Evolutionary conservation across 2,329 filamentous ascomycete genomes (phyloP).

Genomic region (Harringtonia aguacate): DNA sequence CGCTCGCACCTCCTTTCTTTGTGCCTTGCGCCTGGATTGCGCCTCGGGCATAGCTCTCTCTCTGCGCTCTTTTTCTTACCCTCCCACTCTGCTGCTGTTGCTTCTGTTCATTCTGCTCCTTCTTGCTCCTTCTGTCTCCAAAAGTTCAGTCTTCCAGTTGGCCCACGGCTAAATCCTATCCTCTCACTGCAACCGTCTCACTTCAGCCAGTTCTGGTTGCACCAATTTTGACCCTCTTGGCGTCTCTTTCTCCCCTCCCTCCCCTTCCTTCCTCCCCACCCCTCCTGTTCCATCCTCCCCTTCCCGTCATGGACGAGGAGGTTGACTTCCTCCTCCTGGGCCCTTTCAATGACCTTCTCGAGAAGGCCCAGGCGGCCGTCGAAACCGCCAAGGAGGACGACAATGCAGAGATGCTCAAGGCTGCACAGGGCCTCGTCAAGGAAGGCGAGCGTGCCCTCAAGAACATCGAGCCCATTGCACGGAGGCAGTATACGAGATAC

Average conservation of each 20-base stretch:
- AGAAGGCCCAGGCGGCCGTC: constrained; percentile 35
- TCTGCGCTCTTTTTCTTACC: too few relatives aligned
- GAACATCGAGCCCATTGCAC: constrained; percentile 40
- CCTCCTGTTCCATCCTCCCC: not conserved
- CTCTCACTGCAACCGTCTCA: too few relatives aligned
- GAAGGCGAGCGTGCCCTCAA: constrained; percentile 29
- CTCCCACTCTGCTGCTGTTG: too few relatives aligned
- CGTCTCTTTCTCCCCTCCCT: too few relatives aligned
- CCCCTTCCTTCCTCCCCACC: too few relatives aligned
- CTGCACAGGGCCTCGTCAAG: constrained; percentile 25
- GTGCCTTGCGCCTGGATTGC: not conserved
- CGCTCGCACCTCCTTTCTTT: not conserved
- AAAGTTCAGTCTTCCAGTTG: too few relatives aligned
- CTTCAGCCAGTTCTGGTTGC: too few relatives aligned
- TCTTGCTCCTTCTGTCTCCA: too few relatives aligned
- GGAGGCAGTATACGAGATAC: constrained; percentile 36
- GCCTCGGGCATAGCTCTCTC: too few relatives aligned
- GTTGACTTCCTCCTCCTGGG: constrained; percentile 31
- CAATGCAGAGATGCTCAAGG: constrained; percentile 36
- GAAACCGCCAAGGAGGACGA: constrained; percentile 32
- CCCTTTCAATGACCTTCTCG: constrained; percentile 41
- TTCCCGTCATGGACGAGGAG: constrained; percentile 13
- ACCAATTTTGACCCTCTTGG: too few relatives aligned
- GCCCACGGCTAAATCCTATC: too few relatives aligned
- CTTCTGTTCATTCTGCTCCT: too few relatives aligned